phyloP scores from a whole-genome alignment of 2,329 filamentous ascomycete genomes.

The Pleurostoma richardsiae region DNA sequence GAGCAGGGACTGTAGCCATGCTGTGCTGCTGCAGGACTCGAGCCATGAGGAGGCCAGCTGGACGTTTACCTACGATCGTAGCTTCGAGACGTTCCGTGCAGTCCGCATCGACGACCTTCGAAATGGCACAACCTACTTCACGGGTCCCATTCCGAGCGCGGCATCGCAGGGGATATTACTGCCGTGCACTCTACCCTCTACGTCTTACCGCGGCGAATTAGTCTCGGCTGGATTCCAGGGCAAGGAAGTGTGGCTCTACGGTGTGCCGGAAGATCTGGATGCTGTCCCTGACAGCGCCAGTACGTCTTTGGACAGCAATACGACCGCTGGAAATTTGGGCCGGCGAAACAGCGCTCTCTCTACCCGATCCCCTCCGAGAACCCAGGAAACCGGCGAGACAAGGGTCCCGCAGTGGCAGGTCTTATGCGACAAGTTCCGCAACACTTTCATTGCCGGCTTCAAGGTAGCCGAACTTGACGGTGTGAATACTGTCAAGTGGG shows the following conservation, averaged over 20 bases:
- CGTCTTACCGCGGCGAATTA: conserved; percentile 65
- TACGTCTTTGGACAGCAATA: conserved; percentile 19
- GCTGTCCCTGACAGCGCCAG: conserved; percentile 41
- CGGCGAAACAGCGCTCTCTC: conserved; percentile 37
- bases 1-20: conserved; percentile 74
- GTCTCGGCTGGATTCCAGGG: conserved; percentile 70
- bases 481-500: conserved; percentile 67
- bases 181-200: conserved; percentile 65
- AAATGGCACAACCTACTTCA: conserved; percentile 76
- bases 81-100: conserved; percentile 72
- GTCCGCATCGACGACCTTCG: conserved; percentile 70
- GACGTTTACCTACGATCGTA: conserved; percentile 73
- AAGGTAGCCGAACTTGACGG: conserved; percentile 62
- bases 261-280: conserved; percentile 68
- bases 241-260: conserved; percentile 73
- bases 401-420: conserved; percentile 63
- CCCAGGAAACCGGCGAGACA: conserved; percentile 26
- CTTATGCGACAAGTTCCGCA: conserved; percentile 62
- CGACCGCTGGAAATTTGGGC: conserved; percentile 17
- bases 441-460: conserved; percentile 64
- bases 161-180: conserved; percentile 52
- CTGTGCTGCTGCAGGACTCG: conserved; percentile 61
- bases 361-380: conserved; percentile 28
- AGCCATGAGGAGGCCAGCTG: conserved; percentile 63
- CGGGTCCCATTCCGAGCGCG: conserved; percentile 56